Conservation (phyloP, 225 moss, liverwort and hornwort species). For the Climacium dendroides region DNA sequence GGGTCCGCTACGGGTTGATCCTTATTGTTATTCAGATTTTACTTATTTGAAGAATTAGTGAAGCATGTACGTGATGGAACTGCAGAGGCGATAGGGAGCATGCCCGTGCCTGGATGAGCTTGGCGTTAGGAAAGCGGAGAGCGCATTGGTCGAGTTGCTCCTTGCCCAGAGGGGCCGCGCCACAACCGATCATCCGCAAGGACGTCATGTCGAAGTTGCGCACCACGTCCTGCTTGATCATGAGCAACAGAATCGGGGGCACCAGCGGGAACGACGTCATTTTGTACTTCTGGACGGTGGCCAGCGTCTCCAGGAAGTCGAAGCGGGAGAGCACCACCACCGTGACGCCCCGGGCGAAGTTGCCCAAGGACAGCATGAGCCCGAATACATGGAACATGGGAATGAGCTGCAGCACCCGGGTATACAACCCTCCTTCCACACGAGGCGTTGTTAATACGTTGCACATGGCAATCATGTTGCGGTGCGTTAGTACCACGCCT, state of each 20-base stretch:
- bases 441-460: not conserved
- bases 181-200: conserved; percentile 37
- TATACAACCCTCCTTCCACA: not conserved
- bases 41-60: not conserved
- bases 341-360: conserved; percentile 12
- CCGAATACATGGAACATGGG: conserved; percentile 77
- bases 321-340: conserved; percentile 51
- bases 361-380: conserved; percentile 3
- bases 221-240: conserved; percentile 50
- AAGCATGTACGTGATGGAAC: not conserved
- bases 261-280: conserved; percentile 32
- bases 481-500: conserved; percentile 58
- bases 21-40: not conserved
- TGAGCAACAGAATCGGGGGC: conserved; percentile 59
- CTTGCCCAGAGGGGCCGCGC: conserved; percentile 52
- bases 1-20: not conserved
- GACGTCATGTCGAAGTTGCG: conserved; percentile 55
- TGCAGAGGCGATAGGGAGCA: not conserved
- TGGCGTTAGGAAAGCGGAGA: conserved; percentile 31
- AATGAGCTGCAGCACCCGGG: conserved; percentile 4
- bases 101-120: conserved; percentile 36
- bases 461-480: conserved; percentile 38
- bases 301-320: conserved; percentile 32
- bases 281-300: conserved; percentile 31
- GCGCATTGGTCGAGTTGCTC: conserved; percentile 28